phyloP scores from a whole-genome alignment of 768 basidiomycete genomes.

The Gymnopilus dilepis region DNA sequence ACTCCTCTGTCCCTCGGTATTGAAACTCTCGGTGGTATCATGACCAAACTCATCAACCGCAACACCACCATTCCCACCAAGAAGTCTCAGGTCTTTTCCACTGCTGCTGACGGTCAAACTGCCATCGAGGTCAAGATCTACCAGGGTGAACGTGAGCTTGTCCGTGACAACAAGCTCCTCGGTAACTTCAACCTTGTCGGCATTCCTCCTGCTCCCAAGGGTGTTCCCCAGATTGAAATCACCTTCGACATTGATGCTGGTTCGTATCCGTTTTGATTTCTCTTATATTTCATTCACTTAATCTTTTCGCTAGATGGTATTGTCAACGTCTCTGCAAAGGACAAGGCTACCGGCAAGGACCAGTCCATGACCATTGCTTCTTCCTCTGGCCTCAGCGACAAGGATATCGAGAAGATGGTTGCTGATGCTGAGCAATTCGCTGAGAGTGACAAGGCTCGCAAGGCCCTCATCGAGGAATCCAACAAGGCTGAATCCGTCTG shows the following conservation, averaged over 20 bases:
- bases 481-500: constrained; percentile 97
- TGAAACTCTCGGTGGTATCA: constrained; percentile 98
- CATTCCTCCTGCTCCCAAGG: constrained; percentile 87
- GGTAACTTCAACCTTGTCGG: constrained; percentile 99
- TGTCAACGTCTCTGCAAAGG: constrained; percentile 96
- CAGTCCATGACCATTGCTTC: constrained; percentile 98
- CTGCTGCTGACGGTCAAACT: constrained; percentile 98
- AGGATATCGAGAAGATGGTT: constrained; percentile 98
- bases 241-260: constrained; percentile 98
- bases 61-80: constrained; percentile 99
- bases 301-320: constrained; percentile 71
- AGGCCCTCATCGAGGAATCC: constrained; percentile 89
- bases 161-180: constrained; percentile 97
- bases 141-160: constrained; percentile 99
- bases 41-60: constrained; percentile 97
- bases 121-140: constrained; percentile 99
- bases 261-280: constrained; percentile 34
- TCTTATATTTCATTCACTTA: constrained; percentile 3
- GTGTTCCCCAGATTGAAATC: constrained; percentile 86
- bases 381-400: constrained; percentile 94
- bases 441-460: constrained; percentile 89
- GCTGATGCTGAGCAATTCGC: constrained; percentile 92
- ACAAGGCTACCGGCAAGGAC: constrained; percentile 89
- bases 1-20: constrained; percentile 97
- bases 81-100: constrained; percentile 99